Percentiles rank a stretch among this genome's conserved stretches.
phyloP scores from a whole-genome alignment of 441 rosid species.

The Omphalea diandra region DNA sequence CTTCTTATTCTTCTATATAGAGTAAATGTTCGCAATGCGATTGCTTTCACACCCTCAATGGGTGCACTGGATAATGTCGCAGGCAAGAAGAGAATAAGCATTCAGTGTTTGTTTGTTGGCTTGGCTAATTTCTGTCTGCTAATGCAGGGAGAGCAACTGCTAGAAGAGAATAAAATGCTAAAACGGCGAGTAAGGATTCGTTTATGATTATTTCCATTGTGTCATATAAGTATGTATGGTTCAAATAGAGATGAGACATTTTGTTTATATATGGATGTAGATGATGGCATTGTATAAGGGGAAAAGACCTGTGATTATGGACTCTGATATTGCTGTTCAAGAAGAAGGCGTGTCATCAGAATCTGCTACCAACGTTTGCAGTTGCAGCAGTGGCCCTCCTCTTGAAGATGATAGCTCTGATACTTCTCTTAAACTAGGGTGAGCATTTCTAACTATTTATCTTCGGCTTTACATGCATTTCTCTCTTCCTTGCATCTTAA shows the following conservation, averaged over 20 bases:
- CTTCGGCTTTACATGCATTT: too few species aligned
- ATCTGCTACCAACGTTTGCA: constrained; percentile 42
- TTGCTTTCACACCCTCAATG: too few species aligned
- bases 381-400: constrained; percentile 49
- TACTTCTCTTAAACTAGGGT: constrained; percentile 62
- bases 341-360: constrained; percentile 63
- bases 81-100: too few species aligned
- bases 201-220: neutral
- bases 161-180: constrained; percentile 53
- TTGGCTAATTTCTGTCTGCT: too few species aligned
- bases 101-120: too few species aligned
- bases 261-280: too few species aligned
- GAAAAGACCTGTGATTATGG: constrained; percentile 22
- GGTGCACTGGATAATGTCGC: too few species aligned
- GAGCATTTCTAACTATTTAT: neutral
- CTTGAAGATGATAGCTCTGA: constrained; percentile 57
- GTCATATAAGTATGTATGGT: too few species aligned
- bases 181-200: constrained; percentile 36
- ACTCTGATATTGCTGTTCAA: constrained; percentile 31
- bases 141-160: constrained; percentile 46
- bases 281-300: constrained; percentile 32
- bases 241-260: too few species aligned
- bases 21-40: too few species aligned
- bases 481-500: too few species aligned
- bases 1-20: too few species aligned